A percentile compares a stretch with the other conserved stretches of the same genome.
Conservation (phyloP, 2,329 filamentous ascomycete species). For the Hypomyces perniciosus region DNA sequence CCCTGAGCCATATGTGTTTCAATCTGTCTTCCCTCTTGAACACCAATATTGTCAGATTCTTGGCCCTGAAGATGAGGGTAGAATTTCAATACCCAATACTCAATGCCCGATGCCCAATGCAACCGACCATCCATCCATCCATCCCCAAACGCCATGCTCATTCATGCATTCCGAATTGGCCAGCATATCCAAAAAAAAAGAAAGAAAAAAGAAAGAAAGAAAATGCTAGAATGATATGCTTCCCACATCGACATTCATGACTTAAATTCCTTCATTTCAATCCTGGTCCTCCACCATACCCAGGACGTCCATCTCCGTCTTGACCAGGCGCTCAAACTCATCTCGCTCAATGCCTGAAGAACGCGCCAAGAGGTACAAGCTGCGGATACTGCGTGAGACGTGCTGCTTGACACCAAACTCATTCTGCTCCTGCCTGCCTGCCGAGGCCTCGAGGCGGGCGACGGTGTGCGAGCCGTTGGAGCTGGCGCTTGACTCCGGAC, state of each 20-base stretch:
- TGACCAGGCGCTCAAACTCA: constrained; percentile 69
- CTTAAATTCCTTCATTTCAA: constrained; percentile 11
- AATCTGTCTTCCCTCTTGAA: not conserved
- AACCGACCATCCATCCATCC: not conserved
- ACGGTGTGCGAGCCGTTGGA: constrained; percentile 52
- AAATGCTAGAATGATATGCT: constrained; percentile 3
- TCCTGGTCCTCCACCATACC: constrained; percentile 59
- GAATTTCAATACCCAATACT: no score
- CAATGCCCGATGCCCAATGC: not conserved
- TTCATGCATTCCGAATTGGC: no score
- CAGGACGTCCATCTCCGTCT: constrained; percentile 65
- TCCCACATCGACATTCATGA: not conserved
- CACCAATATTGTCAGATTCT: no score
- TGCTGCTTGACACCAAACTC: constrained; percentile 75
- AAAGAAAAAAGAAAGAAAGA: constrained; percentile 4
- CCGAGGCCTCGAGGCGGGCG: constrained; percentile 54
- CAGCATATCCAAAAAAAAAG: not conserved
- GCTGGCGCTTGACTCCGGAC: constrained; percentile 53
- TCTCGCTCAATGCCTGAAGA: constrained; percentile 66
- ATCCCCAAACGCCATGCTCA: not conserved
- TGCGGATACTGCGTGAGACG: constrained; percentile 70
- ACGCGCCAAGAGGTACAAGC: constrained; percentile 64
- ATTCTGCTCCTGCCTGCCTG: constrained; percentile 52
- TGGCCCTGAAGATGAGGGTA: no score
- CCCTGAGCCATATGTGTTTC: not conserved